Percentiles rank a stretch among this genome's conserved stretches.
phyloP scores from a whole-genome alignment of 148 eudicot species.

The Rhododendron williamsianum region DNA sequence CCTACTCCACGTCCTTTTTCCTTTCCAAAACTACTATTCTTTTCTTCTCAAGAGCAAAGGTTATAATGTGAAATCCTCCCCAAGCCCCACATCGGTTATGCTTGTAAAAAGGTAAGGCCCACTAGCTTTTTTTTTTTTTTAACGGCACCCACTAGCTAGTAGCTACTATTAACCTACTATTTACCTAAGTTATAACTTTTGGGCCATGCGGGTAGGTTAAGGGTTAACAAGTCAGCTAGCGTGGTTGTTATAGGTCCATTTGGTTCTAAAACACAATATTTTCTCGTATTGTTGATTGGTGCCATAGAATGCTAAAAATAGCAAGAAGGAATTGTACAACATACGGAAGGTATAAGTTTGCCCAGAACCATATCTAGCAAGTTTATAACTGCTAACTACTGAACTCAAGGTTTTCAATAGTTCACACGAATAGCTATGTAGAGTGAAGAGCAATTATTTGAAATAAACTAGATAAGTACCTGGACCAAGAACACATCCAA shows the following conservation, averaged over 20 bases:
- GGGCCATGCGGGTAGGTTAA: too few relatives aligned
- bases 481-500: constrained; percentile 92
- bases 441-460: neutral
- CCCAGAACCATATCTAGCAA: neutral
- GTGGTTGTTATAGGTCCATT: neutral
- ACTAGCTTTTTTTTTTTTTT: too few relatives aligned
- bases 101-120: too few relatives aligned
- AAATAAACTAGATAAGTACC: constrained; percentile 30
- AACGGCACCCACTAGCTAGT: too few relatives aligned
- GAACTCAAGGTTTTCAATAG: neutral
- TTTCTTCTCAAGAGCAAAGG: neutral
- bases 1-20: neutral
- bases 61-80: neutral
- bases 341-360: neutral
- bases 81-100: too few relatives aligned
- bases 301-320: neutral
- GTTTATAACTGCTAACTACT: neutral
- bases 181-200: too few relatives aligned
- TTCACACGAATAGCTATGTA: neutral
- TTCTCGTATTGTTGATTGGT: neutral
- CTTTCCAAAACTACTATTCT: neutral
- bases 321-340: neutral
- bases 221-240: too few relatives aligned
- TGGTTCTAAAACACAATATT: neutral
- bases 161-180: too few relatives aligned